phyloP scores from a whole-genome alignment of 23 red algal genomes.

The Cyanidioschyzon merolae region DNA sequence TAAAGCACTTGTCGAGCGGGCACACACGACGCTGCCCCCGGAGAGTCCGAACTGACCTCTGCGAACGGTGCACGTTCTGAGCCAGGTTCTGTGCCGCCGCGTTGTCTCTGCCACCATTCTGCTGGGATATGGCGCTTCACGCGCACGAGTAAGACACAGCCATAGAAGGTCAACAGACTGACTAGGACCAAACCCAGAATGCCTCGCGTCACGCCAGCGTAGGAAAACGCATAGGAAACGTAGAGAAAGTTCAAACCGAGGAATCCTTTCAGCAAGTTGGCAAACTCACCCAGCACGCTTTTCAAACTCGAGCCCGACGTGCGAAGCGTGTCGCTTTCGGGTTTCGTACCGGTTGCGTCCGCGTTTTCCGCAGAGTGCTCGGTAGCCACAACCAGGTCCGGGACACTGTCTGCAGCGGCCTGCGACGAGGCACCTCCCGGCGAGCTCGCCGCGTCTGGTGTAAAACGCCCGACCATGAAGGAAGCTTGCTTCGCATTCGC shows the following conservation, averaged over 20 bases:
- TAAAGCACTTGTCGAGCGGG: slow-evolving; percentile 28
- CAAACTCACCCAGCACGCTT: slow-evolving; percentile 34
- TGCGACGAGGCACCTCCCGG: too few species aligned
- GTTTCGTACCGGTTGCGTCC: too few species aligned
- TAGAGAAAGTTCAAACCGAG: slow-evolving; percentile 92
- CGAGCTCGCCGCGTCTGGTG: background rate
- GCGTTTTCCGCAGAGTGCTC: too few species aligned
- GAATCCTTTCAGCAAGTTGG: slow-evolving; percentile 90
- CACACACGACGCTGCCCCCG: background rate
- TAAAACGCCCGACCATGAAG: background rate
- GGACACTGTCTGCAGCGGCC: too few species aligned
- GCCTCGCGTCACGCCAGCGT: slow-evolving; percentile 75
- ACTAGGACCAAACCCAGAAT: slow-evolving; percentile 49
- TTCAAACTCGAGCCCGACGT: background rate
- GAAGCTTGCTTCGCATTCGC: background rate
- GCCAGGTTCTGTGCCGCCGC: background rate
- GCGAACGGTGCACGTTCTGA: background rate
- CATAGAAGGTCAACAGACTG: slow-evolving; percentile 49
- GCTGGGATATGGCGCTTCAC: slow-evolving; percentile 37
- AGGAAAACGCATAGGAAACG: slow-evolving; percentile 80
- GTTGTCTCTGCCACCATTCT: background rate
- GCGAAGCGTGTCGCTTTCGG: too few species aligned
- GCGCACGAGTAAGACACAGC: slow-evolving; percentile 60
- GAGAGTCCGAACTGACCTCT: background rate
- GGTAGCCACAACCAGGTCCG: too few species aligned